A percentile compares a stretch with the other conserved stretches of the same genome.
phyloP scores from a whole-genome alignment of 345 rosid genomes.

The Carallia brachiata region DNA sequence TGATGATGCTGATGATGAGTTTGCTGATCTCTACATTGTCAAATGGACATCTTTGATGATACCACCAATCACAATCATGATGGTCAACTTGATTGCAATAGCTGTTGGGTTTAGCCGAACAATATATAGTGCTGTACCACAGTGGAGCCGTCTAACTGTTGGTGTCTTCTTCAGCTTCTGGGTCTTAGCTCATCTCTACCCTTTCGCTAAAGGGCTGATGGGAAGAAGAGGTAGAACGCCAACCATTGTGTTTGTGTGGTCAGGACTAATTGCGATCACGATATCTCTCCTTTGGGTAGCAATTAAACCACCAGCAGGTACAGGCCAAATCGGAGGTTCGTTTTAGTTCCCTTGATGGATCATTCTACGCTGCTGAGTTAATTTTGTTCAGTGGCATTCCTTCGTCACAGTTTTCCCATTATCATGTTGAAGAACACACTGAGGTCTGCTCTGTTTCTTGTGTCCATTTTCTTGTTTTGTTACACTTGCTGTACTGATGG shows the following conservation, averaged over 20 bases:
- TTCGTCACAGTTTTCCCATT: slow-evolving; percentile 20
- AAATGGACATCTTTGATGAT: slow-evolving; percentile 40
- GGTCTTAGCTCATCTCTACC: slow-evolving; percentile 35
- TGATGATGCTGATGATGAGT: slow-evolving; percentile 56
- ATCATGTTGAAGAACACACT: slow-evolving; percentile 18
- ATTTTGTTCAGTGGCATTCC: slow-evolving; percentile 20
- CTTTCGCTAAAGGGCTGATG: slow-evolving; percentile 37
- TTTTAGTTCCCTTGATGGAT: slow-evolving; percentile 79
- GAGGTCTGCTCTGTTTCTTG: slow-evolving; percentile 18
- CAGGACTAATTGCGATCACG: slow-evolving; percentile 26
- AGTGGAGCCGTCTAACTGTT: slow-evolving; percentile 34
- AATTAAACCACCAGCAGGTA: slow-evolving; percentile 29
- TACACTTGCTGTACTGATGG: background rate
- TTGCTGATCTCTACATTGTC: slow-evolving; percentile 25
- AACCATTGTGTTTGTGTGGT: slow-evolving; percentile 37
- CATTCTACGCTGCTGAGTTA: slow-evolving; percentile 19
- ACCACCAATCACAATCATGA: slow-evolving; percentile 33
- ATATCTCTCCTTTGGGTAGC: slow-evolving; percentile 32
- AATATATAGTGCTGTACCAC: slow-evolving; percentile 28
- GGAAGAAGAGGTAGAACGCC: slow-evolving; percentile 36
- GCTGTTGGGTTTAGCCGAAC: slow-evolving; percentile 27
- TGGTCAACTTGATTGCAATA: slow-evolving; percentile 31
- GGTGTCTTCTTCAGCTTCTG: slow-evolving; percentile 40
- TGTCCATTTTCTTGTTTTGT: slow-evolving; percentile 4
- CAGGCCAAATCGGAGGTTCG: slow-evolving; percentile 76